Conservation (phyloP, 73 alveolate species). For the Tetrahymena malaccensis region DNA sequence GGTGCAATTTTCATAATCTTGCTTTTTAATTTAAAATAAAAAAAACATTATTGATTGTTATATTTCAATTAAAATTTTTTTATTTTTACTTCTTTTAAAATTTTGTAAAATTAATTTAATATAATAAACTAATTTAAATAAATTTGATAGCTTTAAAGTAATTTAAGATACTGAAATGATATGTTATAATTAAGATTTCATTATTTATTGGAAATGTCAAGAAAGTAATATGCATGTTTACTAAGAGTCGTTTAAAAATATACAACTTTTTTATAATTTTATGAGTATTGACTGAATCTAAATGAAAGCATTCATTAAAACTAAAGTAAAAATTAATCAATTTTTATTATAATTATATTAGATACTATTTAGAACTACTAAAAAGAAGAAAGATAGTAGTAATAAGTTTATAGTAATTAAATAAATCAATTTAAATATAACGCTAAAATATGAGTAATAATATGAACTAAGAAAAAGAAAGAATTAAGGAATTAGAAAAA, state of each 20-base stretch:
- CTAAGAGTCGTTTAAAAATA: background rate
- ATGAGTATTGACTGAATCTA: background rate
- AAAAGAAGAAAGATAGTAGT: background rate
- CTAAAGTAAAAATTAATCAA: no score
- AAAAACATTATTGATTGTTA: no score
- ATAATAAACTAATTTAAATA: no score
- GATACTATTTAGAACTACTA: background rate
- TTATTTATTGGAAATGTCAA: background rate
- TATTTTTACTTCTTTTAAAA: no score
- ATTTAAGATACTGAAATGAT: background rate
- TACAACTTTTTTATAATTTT: background rate
- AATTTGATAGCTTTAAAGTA: no score
- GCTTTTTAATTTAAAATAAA: no score
- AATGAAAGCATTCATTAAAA: background rate
- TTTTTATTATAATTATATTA: background rate
- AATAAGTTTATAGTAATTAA: background rate
- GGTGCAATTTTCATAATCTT: no score
- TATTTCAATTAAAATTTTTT: no score
- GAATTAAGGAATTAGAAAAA: slow-evolving; percentile 46
- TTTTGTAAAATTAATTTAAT: no score
- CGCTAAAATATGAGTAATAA: background rate
- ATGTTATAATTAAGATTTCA: no score
- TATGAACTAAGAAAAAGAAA: slow-evolving; percentile 6
- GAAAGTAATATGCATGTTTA: background rate
- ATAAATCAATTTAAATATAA: background rate